Evolutionary conservation across 208 protist species (phyloP).

Genomic region (Leishmania amazonensis): DNA sequence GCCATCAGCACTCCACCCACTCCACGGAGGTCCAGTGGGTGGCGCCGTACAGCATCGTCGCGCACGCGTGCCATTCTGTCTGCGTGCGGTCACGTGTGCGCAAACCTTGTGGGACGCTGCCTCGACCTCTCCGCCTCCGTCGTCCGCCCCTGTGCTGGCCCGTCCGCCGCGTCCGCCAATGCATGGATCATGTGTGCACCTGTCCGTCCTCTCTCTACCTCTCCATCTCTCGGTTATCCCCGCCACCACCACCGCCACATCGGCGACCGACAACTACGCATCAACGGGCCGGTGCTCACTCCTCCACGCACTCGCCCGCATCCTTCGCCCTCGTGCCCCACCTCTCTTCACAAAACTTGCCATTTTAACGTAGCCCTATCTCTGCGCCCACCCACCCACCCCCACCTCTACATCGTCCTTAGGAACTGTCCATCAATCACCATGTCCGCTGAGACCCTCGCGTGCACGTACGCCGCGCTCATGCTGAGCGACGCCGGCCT

Average conservation of each 20-base stretch:
- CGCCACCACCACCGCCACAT: background rate
- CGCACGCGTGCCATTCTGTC: background rate
- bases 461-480: conserved; percentile 85
- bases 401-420: background rate
- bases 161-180: background rate
- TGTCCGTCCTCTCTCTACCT: background rate
- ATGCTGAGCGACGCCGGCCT: conserved; percentile 78
- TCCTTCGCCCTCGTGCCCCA: no score
- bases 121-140: background rate
- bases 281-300: background rate
- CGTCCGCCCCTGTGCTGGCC: background rate
- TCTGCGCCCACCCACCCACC: background rate
- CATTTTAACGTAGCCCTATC: background rate
- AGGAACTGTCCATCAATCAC: conserved; percentile 5
- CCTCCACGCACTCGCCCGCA: background rate
- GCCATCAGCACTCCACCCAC: no score
- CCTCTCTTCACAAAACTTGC: background rate
- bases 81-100: background rate
- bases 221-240: background rate
- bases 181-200: background rate
- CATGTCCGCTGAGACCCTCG: conserved; percentile 73
- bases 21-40: no score
- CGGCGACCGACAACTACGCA: background rate
- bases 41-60: background rate
- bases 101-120: background rate